Percentiles rank a stretch among this genome's conserved stretches.
Conservation (phyloP, 2,329 filamentous ascomycete genomes). For the Aspergillus sp. region DNA sequence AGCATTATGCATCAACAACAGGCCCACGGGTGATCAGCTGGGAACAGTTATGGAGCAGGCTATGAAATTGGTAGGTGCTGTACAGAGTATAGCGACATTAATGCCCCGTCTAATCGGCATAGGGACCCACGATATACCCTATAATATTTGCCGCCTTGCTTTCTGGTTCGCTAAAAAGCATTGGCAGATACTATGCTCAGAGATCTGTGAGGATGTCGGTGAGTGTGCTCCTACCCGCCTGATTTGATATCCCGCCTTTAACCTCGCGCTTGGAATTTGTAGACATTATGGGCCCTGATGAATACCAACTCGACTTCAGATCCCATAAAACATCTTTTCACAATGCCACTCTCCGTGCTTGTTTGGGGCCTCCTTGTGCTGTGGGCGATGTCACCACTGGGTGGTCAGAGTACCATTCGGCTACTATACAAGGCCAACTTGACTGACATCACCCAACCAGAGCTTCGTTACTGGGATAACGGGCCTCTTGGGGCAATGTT, state of each 20-base stretch:
- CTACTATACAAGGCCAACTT: conserved; percentile 6
- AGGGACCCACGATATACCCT: conserved; percentile 11
- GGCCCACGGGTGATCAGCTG: conserved; percentile 5
- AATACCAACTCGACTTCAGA: conserved; percentile 10
- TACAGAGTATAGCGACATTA: not conserved
- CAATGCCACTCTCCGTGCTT: conserved; percentile 4
- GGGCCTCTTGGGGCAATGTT: conserved; percentile 5
- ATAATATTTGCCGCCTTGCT: conserved; percentile 11
- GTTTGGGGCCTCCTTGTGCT: conserved; percentile 2
- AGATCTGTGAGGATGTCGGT: conserved; percentile 8
- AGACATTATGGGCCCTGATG: conserved; percentile 13
- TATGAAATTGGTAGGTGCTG: conserved; percentile 6
- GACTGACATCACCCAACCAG: not conserved
- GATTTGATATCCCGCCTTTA: not conserved
- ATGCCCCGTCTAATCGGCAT: not conserved
- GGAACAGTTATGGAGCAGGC: conserved; percentile 4
- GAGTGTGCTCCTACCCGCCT: not conserved
- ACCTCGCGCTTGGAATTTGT: not conserved
- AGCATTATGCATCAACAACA: conserved; percentile 1
- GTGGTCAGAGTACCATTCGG: conserved; percentile 6
- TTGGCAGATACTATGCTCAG: conserved; percentile 8
- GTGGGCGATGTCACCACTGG: conserved; percentile 10
- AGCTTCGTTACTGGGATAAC: conserved; percentile 9
- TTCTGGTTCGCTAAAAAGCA: conserved; percentile 8
- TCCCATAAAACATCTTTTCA: conserved; percentile 7